Conservation (phyloP, 345 rosid genomes). For the Ceriops decandra region DNA sequence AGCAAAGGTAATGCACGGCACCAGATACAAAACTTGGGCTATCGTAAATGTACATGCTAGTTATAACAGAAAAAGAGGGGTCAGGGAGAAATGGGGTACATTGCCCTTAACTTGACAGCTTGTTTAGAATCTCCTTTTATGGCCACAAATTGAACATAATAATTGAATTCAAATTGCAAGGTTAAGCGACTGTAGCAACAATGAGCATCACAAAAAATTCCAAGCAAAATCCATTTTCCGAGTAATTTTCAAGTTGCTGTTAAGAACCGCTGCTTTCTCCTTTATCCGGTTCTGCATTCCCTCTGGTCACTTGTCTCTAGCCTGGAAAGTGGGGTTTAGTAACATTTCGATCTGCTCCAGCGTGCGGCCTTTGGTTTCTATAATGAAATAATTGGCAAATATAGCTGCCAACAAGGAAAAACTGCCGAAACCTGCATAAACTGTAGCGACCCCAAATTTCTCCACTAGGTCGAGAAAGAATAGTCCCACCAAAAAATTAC, state of each 20-base stretch:
- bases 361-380: slow-evolving; percentile 76
- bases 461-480: slow-evolving; percentile 64
- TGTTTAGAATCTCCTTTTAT: too few species aligned
- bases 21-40: too few species aligned
- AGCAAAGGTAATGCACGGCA: too few species aligned
- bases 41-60: too few species aligned
- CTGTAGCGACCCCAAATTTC: slow-evolving; percentile 53
- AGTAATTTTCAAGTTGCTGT: too few species aligned
- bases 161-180: background rate
- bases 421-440: slow-evolving; percentile 56
- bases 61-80: too few species aligned
- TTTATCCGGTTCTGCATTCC: background rate
- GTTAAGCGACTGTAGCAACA: background rate
- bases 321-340: slow-evolving; percentile 31
- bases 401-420: slow-evolving; percentile 60
- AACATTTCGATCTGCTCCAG: slow-evolving; percentile 78
- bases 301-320: slow-evolving; percentile 16
- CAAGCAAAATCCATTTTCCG: background rate
- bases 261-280: too few species aligned
- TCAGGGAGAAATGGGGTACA: too few species aligned
- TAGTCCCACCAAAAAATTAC: slow-evolving; percentile 75
- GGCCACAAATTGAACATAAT: too few species aligned
- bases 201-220: background rate
- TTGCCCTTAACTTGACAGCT: too few species aligned
- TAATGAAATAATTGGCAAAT: slow-evolving; percentile 44